phyloP scores from a whole-genome alignment of 202 grass and related monocot genomes.

The Dendrocalamus latiflorus region DNA sequence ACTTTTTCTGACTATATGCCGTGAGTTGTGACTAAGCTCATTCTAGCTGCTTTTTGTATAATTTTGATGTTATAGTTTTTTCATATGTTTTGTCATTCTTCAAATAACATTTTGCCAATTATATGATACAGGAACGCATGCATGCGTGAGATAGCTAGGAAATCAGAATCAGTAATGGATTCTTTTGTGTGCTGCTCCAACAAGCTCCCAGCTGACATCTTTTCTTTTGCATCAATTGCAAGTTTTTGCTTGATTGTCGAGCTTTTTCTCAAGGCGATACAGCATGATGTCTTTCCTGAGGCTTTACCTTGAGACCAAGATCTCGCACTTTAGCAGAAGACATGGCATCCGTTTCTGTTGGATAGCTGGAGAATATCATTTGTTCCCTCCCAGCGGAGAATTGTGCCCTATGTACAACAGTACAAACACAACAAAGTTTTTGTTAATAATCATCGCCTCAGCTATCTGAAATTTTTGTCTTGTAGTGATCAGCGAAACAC shows the following conservation, averaged over 20 bases:
- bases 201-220: slow-evolving; percentile 22
- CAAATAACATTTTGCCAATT: slow-evolving; percentile 13
- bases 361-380: slow-evolving; percentile 14
- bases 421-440: slow-evolving; percentile 7
- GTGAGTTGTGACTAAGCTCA: background rate
- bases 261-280: slow-evolving; percentile 20
- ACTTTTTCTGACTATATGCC: background rate
- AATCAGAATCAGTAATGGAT: background rate
- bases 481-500: slow-evolving; percentile 8
- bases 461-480: slow-evolving; percentile 34
- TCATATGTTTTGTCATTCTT: background rate
- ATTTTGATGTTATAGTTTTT: background rate
- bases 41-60: background rate
- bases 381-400: background rate
- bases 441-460: slow-evolving; percentile 57
- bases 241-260: slow-evolving; percentile 9
- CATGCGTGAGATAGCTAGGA: slow-evolving; percentile 23
- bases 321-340: slow-evolving; percentile 1
- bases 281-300: slow-evolving; percentile 12
- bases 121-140: slow-evolving; percentile 23
- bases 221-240: slow-evolving; percentile 18
- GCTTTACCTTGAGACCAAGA: slow-evolving; percentile 18
- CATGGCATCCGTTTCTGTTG: background rate
- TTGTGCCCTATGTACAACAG: slow-evolving; percentile 29
- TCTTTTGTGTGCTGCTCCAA: slow-evolving; percentile 29